Percentiles rank a stretch among this genome's conserved stretches.
These are phyloP conservation scores for Talaromyces sp. DNA, from an alignment of 2,329 filamentous ascomycete genomes.

Conservation along the genomic window DNA sequence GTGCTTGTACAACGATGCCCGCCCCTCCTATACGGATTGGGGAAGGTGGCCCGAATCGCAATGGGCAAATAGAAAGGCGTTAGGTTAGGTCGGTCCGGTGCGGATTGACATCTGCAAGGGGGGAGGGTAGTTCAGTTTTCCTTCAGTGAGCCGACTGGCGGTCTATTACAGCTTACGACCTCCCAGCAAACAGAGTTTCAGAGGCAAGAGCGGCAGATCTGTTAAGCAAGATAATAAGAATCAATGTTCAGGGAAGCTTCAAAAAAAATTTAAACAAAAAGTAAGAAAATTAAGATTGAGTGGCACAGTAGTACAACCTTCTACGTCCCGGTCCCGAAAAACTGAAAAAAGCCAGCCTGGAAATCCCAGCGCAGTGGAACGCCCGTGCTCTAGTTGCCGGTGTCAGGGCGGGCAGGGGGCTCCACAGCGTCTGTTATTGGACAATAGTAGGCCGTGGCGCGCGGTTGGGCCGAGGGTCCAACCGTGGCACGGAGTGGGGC, in stretches of 20 bases:
- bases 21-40: neutral
- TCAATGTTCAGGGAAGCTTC: too few relatives aligned
- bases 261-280: neutral
- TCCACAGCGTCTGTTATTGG: slow-evolving; percentile 2
- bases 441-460: neutral
- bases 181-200: neutral
- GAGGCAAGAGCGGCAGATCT: neutral
- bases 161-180: neutral
- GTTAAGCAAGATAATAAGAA: neutral
- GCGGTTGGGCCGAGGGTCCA: neutral
- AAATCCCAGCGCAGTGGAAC: slow-evolving; percentile 11
- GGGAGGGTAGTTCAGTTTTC: neutral
- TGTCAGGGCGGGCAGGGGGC: slow-evolving; percentile 11
- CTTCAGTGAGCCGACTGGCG: neutral
- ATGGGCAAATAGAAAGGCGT: neutral
- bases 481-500: neutral
- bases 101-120: neutral
- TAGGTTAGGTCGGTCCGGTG: neutral
- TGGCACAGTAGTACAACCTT: neutral
- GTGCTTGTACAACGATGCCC: neutral
- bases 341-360: neutral
- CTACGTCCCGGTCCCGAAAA: neutral
- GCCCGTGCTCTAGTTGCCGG: slow-evolving; percentile 13
- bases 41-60: neutral
- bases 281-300: neutral